Evolutionary conservation across 345 rosid genomes (phyloP).

Genomic region (Carallia brachiata): DNA sequence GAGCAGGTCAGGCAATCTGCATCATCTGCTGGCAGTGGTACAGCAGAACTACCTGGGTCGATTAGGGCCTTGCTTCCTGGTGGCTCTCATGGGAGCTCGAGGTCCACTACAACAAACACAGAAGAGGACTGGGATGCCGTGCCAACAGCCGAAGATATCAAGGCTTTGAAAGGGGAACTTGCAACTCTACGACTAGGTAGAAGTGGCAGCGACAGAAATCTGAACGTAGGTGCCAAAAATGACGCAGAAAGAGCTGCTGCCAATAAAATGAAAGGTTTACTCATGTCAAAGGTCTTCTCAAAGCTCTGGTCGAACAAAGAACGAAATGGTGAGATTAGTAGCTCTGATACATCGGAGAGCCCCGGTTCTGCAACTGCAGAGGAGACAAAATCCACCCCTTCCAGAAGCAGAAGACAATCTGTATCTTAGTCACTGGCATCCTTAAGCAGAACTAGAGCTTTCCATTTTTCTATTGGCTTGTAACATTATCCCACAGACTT

Average conservation of each 20-base stretch:
- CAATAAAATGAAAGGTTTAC: constrained; percentile 53
- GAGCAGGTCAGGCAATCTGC: constrained; percentile 36
- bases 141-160: constrained; percentile 67
- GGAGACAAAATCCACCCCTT: constrained; percentile 71
- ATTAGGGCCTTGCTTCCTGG: constrained; percentile 45
- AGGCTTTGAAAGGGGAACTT: constrained; percentile 68
- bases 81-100: constrained; percentile 80
- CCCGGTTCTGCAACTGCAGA: constrained; percentile 56
- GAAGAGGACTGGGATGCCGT: constrained; percentile 93
- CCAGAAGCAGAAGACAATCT: constrained; percentile 67
- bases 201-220: constrained; percentile 21
- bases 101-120: constrained; percentile 70
- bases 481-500: constrained; percentile 26
- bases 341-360: constrained; percentile 51
- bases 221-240: constrained; percentile 25
- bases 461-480: constrained; percentile 17
- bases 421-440: constrained; percentile 29
- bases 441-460: background rate
- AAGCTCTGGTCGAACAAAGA: constrained; percentile 67
- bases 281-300: constrained; percentile 51
- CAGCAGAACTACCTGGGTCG: constrained; percentile 58
- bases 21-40: constrained; percentile 47
- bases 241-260: constrained; percentile 39
- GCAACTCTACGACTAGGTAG: constrained; percentile 40
- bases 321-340: constrained; percentile 54